Evolutionary conservation across 495 filamentous ascomycete species (phyloP).

Genomic region (Neurospora tetraspora): DNA sequence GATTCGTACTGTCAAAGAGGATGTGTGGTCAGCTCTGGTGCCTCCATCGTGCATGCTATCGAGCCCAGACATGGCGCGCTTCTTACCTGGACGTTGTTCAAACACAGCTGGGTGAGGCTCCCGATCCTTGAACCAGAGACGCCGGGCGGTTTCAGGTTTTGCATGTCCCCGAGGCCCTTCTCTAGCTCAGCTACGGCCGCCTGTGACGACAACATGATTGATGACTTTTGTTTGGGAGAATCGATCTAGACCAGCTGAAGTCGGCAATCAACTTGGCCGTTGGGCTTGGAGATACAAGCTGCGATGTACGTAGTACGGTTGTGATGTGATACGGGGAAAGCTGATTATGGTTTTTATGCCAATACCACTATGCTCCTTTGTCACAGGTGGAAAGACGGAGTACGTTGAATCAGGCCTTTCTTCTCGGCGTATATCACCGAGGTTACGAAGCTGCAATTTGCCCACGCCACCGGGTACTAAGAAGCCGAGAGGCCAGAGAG

Average conservation of each 20-base stretch:
- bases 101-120: constrained; percentile 75
- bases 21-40: constrained; percentile 21
- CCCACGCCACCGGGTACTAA: not conserved
- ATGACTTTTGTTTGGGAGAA: constrained; percentile 3
- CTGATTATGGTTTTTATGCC: constrained; percentile 13
- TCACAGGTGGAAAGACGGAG: constrained; percentile 13
- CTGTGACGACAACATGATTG: constrained; percentile 51
- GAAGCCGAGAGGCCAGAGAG: not conserved
- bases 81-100: constrained; percentile 88
- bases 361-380: constrained; percentile 21
- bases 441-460: constrained; percentile 17
- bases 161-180: constrained; percentile 81
- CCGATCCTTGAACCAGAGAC: constrained; percentile 85
- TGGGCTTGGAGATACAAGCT: constrained; percentile 1
- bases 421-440: constrained; percentile 6
- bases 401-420: constrained; percentile 6
- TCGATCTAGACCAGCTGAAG: constrained; percentile 1
- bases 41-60: not conserved
- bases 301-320: not conserved
- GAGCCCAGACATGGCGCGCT: not conserved
- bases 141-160: constrained; percentile 80
- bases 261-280: constrained; percentile 6
- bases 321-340: constrained; percentile 1
- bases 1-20: constrained; percentile 68
- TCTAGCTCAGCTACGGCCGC: constrained; percentile 79